Percentiles rank a stretch among this genome's conserved stretches.
phyloP scores from a whole-genome alignment of 495 filamentous ascomycete species.

The Copromyces sp. region DNA sequence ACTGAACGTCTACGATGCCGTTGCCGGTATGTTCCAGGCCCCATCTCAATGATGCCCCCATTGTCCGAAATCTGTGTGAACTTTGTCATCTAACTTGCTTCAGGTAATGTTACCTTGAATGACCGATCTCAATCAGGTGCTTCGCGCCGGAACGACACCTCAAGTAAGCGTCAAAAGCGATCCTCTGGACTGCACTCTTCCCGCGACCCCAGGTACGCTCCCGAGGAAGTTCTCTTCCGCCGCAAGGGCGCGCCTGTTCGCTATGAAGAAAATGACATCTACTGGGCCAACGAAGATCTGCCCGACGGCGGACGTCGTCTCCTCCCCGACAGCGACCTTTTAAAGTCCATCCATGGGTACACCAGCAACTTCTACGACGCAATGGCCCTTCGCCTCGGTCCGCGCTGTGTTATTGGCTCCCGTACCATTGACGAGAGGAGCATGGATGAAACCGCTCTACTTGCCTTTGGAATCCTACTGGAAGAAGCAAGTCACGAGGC shows the following conservation, averaged over 20 bases:
- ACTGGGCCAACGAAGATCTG: slow-evolving; percentile 45
- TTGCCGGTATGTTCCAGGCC: slow-evolving; percentile 48
- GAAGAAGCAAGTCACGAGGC: slow-evolving; percentile 60
- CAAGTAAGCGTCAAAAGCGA: slow-evolving; percentile 31
- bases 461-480: slow-evolving; percentile 71
- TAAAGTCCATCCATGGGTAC: slow-evolving; percentile 70
- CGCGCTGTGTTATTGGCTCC: slow-evolving; percentile 1
- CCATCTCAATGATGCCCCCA: neutral
- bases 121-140: slow-evolving; percentile 7
- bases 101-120: slow-evolving; percentile 37
- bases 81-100: neutral
- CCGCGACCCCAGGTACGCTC: slow-evolving; percentile 41
- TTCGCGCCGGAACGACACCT: slow-evolving; percentile 8
- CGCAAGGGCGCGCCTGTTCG: slow-evolving; percentile 48
- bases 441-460: slow-evolving; percentile 76
- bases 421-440: slow-evolving; percentile 44
- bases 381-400: slow-evolving; percentile 21
- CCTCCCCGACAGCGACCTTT: slow-evolving; percentile 62
- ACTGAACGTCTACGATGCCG: slow-evolving; percentile 66
- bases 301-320: slow-evolving; percentile 23
- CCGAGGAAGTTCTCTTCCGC: slow-evolving; percentile 69
- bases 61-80: slow-evolving; percentile 1
- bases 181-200: slow-evolving; percentile 44
- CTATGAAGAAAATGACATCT: slow-evolving; percentile 62
- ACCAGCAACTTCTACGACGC: slow-evolving; percentile 58